These are phyloP conservation scores for Aleurites moluccanus DNA, from an alignment of 441 rosid species.

Conservation along the genomic window DNA sequence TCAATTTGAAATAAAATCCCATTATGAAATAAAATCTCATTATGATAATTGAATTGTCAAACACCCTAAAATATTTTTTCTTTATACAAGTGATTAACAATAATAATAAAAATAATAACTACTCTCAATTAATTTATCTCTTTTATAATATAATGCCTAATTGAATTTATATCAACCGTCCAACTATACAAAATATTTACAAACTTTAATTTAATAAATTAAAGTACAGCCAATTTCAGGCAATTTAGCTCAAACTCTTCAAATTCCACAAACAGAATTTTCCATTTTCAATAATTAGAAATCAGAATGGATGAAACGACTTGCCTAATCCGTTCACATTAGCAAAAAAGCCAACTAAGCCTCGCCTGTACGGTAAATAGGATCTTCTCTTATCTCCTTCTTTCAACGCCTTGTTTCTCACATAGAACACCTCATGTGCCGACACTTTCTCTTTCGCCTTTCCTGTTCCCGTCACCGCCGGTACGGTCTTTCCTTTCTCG, in stretches of 20 bases:
- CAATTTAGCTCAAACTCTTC: neutral
- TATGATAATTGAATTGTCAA: no score
- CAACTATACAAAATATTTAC: neutral
- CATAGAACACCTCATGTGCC: constrained; percentile 63
- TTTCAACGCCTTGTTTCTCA: constrained; percentile 52
- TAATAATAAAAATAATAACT: no score
- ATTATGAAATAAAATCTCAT: no score
- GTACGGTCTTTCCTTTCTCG: neutral
- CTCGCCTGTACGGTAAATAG: constrained; percentile 70
- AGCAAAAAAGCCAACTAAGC: constrained; percentile 60
- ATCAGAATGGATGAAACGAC: constrained; percentile 43
- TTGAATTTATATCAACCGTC: no score
- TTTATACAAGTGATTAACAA: no score
- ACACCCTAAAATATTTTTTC: no score
- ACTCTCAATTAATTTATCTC: no score
- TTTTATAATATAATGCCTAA: no score
- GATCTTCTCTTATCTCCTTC: constrained; percentile 60
- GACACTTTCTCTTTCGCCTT: constrained; percentile 35
- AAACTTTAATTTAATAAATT: neutral
- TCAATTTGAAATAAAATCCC: no score
- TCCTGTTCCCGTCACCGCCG: neutral
- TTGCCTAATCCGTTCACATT: constrained; percentile 39
- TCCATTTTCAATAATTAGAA: neutral
- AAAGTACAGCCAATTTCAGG: neutral
- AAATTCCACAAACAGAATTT: neutral